phyloP scores from a whole-genome alignment of 306 rosid species.

The Rosa persica region DNA sequence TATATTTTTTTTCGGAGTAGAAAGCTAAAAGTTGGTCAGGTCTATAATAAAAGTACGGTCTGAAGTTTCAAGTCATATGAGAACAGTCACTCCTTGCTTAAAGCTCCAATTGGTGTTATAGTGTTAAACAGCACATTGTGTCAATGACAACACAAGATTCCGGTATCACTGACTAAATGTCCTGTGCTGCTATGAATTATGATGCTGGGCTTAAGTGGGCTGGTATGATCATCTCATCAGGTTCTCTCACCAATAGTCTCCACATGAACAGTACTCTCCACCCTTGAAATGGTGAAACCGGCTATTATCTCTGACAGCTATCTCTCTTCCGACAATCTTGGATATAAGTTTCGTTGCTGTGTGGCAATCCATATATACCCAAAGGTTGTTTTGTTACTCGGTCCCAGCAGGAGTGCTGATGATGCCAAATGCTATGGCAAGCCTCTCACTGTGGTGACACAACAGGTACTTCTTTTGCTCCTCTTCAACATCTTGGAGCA shows the following conservation, averaged over 20 bases:
- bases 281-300: constrained; percentile 81
- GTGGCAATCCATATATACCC: constrained; percentile 78
- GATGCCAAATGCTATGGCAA: constrained; percentile 84
- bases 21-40: too few species aligned
- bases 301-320: constrained; percentile 76
- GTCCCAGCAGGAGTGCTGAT: constrained; percentile 72
- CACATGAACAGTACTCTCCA: constrained; percentile 33
- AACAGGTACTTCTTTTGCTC: constrained; percentile 54
- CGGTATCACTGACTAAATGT: too few species aligned
- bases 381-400: constrained; percentile 71
- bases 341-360: constrained; percentile 68
- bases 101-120: not conserved
- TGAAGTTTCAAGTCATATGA: too few species aligned
- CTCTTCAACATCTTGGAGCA: constrained; percentile 29
- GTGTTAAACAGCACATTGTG: not conserved
- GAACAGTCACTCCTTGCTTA: not conserved
- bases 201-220: not conserved
- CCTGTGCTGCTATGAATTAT: not conserved
- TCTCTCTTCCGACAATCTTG: constrained; percentile 76
- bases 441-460: constrained; percentile 72
- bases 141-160: not conserved
- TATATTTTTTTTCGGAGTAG: too few species aligned
- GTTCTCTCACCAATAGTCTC: constrained; percentile 35
- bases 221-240: not conserved
- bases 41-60: too few species aligned